Conservation (phyloP, 148 eudicot genomes). For the Rhododendron henanense region DNA sequence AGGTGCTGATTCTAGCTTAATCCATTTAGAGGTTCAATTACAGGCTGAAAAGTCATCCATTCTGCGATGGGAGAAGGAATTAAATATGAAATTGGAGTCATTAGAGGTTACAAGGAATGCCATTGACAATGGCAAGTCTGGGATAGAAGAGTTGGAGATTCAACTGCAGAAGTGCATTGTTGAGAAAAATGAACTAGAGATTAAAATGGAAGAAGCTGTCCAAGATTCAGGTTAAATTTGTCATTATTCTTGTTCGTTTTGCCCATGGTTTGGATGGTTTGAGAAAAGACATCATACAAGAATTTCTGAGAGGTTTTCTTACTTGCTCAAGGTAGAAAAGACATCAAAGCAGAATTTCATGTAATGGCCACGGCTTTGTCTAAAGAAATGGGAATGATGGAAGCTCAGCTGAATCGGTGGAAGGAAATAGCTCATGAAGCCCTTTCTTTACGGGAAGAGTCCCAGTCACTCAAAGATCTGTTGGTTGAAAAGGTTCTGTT, state of each 20-base stretch:
- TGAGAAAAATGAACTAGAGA: slow-evolving; percentile 81
- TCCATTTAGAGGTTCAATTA: slow-evolving; percentile 23
- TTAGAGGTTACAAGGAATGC: slow-evolving; percentile 44
- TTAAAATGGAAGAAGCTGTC: slow-evolving; percentile 85
- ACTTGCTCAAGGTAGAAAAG: slow-evolving; percentile 61
- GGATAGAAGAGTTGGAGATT: slow-evolving; percentile 68
- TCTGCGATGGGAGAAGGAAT: slow-evolving; percentile 77
- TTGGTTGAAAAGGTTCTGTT: slow-evolving; percentile 60
- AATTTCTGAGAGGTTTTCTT: slow-evolving; percentile 9
- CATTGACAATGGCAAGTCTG: slow-evolving; percentile 45
- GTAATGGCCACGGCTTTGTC: slow-evolving; percentile 85
- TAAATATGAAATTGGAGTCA: slow-evolving; percentile 53
- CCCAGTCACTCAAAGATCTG: slow-evolving; percentile 50
- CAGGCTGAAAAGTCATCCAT: slow-evolving; percentile 80
- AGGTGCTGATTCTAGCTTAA: slow-evolving; percentile 9
- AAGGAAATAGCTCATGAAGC: slow-evolving; percentile 79
- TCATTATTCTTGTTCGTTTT: slow-evolving; percentile 9
- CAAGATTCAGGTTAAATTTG: slow-evolving; percentile 74
- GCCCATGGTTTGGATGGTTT: slow-evolving; percentile 7
- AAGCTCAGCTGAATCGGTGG: slow-evolving; percentile 85
- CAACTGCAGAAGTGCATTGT: slow-evolving; percentile 43
- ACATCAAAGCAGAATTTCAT: slow-evolving; percentile 79
- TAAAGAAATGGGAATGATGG: slow-evolving; percentile 89
- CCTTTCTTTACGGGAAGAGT: slow-evolving; percentile 59
- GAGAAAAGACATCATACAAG: background rate